Conservation (phyloP, 352 stramenopile species). For the Phytopythium aichiense region DNA sequence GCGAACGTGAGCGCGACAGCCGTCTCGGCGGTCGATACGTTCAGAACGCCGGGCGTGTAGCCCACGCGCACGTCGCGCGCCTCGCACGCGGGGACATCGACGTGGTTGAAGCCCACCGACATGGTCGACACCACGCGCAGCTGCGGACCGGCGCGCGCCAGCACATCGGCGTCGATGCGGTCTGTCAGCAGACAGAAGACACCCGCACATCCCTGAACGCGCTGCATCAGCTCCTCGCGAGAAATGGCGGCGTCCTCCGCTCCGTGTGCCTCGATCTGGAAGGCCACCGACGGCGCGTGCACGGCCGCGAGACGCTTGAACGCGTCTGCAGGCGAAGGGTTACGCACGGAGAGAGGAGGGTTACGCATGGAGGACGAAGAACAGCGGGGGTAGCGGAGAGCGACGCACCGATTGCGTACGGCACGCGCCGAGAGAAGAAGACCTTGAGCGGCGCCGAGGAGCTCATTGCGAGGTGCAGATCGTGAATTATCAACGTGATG, state of each 20-base stretch:
- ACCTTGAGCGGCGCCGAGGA: conserved; percentile 32
- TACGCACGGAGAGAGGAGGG: background rate
- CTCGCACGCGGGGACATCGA: conserved; percentile 77
- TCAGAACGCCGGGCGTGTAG: conserved; percentile 82
- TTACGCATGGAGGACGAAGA: background rate
- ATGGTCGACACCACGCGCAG: conserved; percentile 81
- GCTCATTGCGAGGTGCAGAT: too few species aligned
- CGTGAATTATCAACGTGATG: too few species aligned
- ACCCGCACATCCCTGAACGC: conserved; percentile 45
- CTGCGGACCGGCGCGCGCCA: conserved; percentile 45
- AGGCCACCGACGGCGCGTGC: conserved; percentile 11
- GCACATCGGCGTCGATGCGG: conserved; percentile 61
- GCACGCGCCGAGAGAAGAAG: conserved; percentile 69
- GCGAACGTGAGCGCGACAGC: conserved; percentile 67
- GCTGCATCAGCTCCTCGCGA: conserved; percentile 39
- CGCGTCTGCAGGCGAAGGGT: conserved; percentile 27
- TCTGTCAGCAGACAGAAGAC: conserved; percentile 71
- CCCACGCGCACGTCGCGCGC: conserved; percentile 65
- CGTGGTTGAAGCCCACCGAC: conserved; percentile 90
- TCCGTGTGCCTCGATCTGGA: conserved; percentile 20
- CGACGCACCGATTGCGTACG: conserved; percentile 55
- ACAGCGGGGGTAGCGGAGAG: background rate
- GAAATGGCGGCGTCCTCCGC: conserved; percentile 32
- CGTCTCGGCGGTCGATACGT: conserved; percentile 79
- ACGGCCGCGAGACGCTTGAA: conserved; percentile 20